Evolutionary conservation across 768 basidiomycete species (phyloP).

Genomic region (Kwoniella newhampshirensis): DNA sequence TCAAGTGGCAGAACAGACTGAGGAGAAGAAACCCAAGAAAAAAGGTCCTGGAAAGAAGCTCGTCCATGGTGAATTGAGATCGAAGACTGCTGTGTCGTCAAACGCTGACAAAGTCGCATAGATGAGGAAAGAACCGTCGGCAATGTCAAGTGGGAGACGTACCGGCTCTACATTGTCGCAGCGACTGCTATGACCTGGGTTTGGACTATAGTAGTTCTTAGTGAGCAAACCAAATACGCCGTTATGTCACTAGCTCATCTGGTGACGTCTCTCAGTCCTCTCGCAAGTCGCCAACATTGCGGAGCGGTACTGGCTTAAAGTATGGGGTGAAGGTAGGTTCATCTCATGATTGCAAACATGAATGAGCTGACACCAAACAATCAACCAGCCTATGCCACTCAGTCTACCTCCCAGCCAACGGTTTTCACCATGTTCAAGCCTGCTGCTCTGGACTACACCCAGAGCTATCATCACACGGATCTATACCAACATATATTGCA

Average conservation of each 20-base stretch:
- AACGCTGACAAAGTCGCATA: background rate
- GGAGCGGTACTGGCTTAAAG: slow-evolving; percentile 66
- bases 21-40: slow-evolving; percentile 41
- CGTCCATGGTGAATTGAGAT: slow-evolving; percentile 29
- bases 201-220: slow-evolving; percentile 57
- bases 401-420: slow-evolving; percentile 9
- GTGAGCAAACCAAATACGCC: slow-evolving; percentile 53
- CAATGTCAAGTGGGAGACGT: slow-evolving; percentile 73
- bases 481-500: slow-evolving; percentile 33
- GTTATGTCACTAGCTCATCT: background rate
- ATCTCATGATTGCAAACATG: background rate
- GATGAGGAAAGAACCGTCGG: slow-evolving; percentile 67
- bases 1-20: slow-evolving; percentile 41
- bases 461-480: slow-evolving; percentile 22
- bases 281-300: slow-evolving; percentile 37
- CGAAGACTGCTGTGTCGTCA: too few relatives aligned
- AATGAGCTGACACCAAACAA: background rate
- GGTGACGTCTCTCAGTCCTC: slow-evolving; percentile 27
- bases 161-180: slow-evolving; percentile 57
- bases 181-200: slow-evolving; percentile 49
- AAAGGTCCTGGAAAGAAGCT: slow-evolving; percentile 45
- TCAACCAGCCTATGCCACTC: slow-evolving; percentile 35
- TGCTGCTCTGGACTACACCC: slow-evolving; percentile 7
- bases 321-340: slow-evolving; percentile 65
- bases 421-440: slow-evolving; percentile 16